phyloP scores from a whole-genome alignment of 2,329 filamentous ascomycete genomes.

The Fusarium subglutinans region DNA sequence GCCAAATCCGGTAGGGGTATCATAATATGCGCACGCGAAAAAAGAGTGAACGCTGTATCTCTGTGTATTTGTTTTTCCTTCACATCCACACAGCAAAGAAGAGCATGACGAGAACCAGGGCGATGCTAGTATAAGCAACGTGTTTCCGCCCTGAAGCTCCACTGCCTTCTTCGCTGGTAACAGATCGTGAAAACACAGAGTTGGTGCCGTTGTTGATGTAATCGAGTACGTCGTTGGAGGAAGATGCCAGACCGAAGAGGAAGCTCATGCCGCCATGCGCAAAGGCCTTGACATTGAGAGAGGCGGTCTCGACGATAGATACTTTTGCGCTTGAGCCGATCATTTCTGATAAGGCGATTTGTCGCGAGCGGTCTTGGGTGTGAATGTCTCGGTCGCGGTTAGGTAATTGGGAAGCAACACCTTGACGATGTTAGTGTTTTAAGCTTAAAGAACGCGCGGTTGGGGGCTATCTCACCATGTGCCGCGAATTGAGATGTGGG shows the following conservation, averaged over 20 bases:
- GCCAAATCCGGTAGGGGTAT: conserved; percentile 42
- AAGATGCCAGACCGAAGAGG: conserved; percentile 83
- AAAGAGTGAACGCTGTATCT: conserved; percentile 3
- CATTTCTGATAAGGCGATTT: conserved; percentile 80
- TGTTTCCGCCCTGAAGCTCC: conserved; percentile 57
- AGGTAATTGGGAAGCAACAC: conserved; percentile 75
- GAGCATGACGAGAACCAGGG: conserved; percentile 44
- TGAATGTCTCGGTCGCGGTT: conserved; percentile 79
- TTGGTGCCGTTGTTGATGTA: conserved; percentile 92
- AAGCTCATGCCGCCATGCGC: conserved; percentile 84
- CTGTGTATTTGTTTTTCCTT: not conserved
- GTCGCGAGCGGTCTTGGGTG: conserved; percentile 77
- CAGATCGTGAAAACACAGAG: conserved; percentile 83
- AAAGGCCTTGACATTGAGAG: conserved; percentile 81
- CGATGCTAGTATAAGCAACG: conserved; percentile 42
- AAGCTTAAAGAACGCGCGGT: not conserved
- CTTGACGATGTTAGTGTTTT: conserved; percentile 52
- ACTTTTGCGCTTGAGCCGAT: conserved; percentile 85
- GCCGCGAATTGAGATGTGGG: conserved; percentile 34
- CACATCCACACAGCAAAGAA: conserved; percentile 44
- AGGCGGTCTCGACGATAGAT: conserved; percentile 81
- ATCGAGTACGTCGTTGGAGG: conserved; percentile 78
- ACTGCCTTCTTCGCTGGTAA: conserved; percentile 68
- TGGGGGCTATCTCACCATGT: conserved; percentile 27
- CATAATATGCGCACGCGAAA: conserved; percentile 33